Conservation (phyloP, 805 yeast genomes). For the Myxozyma vanderwaltii region DNA sequence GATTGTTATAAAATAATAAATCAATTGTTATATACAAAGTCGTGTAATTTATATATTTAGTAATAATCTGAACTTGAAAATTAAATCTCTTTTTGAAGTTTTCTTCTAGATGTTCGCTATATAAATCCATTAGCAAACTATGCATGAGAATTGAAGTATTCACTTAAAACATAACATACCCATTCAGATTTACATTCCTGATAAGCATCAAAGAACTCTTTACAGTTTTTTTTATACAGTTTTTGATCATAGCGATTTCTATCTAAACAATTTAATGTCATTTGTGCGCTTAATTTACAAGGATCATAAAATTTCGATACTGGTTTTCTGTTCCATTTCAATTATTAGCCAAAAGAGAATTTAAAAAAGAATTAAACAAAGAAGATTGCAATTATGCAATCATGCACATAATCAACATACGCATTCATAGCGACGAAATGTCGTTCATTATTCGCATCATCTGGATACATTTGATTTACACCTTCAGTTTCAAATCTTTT, state of each 20-base stretch:
- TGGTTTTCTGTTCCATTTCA: constrained; percentile 50
- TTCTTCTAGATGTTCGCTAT: neutral
- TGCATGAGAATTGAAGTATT: neutral
- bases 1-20: no score
- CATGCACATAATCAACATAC: constrained; percentile 1
- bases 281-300: constrained; percentile 83
- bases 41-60: neutral
- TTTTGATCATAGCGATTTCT: constrained; percentile 67
- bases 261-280: constrained; percentile 83
- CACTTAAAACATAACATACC: constrained; percentile 41
- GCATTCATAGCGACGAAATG: constrained; percentile 63
- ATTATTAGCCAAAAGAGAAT: no score
- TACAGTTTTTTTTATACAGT: constrained; percentile 54
- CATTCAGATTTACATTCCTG: constrained; percentile 86
- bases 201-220: constrained; percentile 87
- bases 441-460: constrained; percentile 71
- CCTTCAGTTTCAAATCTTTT: constrained; percentile 22
- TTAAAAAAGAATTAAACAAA: no score
- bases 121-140: neutral
- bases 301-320: constrained; percentile 90
- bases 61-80: neutral
- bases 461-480: constrained; percentile 71
- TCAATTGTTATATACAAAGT: neutral
- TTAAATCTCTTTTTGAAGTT: neutral
- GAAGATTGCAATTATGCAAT: no score